These are phyloP conservation scores for Diversispora epigaea DNA, from an alignment of 192 early-diverging fungal genomes.

Conservation along the genomic window DNA sequence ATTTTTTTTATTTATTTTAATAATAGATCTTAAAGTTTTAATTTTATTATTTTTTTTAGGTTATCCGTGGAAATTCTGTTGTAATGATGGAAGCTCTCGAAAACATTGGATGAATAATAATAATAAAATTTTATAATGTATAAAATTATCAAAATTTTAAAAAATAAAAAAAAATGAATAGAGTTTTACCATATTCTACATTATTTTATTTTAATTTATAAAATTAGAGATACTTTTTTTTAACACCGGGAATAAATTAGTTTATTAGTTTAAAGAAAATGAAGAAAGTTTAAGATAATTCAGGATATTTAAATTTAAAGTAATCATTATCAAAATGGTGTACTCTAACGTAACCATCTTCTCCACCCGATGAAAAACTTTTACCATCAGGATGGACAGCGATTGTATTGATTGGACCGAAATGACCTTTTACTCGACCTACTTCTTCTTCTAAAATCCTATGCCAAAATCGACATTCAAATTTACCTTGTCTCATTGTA, in stretches of 20 bases:
- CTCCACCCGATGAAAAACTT: slow-evolving; percentile 92
- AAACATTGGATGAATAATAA: slow-evolving; percentile 7
- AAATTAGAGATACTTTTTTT: no score
- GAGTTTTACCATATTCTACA: no score
- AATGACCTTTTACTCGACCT: slow-evolving; percentile 96
- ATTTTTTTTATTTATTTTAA: neutral
- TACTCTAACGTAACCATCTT: slow-evolving; percentile 97
- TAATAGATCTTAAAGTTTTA: neutral
- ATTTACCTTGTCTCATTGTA: slow-evolving; percentile 87
- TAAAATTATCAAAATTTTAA: no score
- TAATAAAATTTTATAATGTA: no score
- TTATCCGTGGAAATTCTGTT: slow-evolving; percentile 32
- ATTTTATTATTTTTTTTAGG: neutral
- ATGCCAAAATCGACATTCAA: slow-evolving; percentile 98
- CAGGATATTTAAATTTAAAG: slow-evolving; percentile 84
- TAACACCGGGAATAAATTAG: neutral
- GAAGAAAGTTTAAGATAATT: slow-evolving; percentile 37
- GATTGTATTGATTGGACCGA: slow-evolving; percentile 99
- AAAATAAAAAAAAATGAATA: no score
- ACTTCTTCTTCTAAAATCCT: slow-evolving; percentile 95
- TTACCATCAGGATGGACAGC: slow-evolving; percentile 95
- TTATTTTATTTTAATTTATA: no score
- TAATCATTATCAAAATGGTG: slow-evolving; percentile 97
- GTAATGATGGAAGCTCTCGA: slow-evolving; percentile 33
- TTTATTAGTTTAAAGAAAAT: neutral